Percentiles rank a stretch among this genome's conserved stretches.
Evolutionary conservation across 345 rosid species (phyloP).

Genomic region (Camelina neglecta): DNA sequence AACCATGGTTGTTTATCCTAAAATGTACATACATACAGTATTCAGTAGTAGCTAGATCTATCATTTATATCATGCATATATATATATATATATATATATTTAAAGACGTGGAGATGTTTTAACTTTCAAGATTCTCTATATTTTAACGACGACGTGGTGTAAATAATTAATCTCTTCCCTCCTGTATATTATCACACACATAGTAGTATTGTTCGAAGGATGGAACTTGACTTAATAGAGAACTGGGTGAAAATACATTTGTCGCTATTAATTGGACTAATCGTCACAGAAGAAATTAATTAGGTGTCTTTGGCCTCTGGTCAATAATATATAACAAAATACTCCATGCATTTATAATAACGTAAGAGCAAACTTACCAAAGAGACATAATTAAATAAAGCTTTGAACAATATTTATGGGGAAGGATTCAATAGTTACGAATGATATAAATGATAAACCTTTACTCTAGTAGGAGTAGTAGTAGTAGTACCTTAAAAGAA

Average conservation of each 20-base stretch:
- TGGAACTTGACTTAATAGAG: background rate
- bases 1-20: conserved; percentile 1
- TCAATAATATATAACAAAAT: too few species aligned
- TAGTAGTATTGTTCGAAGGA: background rate
- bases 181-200: background rate
- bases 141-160: too few species aligned
- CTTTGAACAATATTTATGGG: conserved; percentile 7
- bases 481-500: background rate
- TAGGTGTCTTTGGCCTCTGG: too few species aligned
- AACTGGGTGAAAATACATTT: background rate
- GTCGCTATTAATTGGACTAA: background rate
- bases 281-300: too few species aligned
- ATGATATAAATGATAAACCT: background rate
- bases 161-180: background rate
- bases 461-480: background rate
- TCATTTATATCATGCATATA: background rate
- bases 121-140: conserved; percentile 4
- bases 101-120: conserved; percentile 2
- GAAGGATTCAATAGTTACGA: conserved; percentile 8
- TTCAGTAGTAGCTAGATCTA: background rate
- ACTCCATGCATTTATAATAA: background rate
- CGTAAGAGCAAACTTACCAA: conserved; percentile 7
- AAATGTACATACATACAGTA: background rate
- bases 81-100: background rate
- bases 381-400: conserved; percentile 9